Evolutionary conservation across 305 asterid species (phyloP).

Genomic region (Solanum aculeatissimum): DNA sequence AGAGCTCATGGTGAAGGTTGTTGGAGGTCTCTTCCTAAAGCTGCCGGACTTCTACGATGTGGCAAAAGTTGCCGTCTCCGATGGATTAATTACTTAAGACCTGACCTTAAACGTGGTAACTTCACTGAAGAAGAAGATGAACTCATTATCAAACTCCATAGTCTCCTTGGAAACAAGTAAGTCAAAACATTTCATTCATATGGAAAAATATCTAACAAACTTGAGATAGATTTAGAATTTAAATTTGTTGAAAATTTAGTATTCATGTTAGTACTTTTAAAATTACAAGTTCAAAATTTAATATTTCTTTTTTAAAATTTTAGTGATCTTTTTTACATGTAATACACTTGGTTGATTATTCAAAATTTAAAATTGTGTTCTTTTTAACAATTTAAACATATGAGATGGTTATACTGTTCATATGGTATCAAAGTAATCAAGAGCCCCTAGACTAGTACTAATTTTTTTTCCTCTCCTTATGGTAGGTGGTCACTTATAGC

Average conservation of each 20-base stretch:
- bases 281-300: background rate
- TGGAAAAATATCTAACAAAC: too few species aligned
- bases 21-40: slow-evolving; percentile 83
- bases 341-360: background rate
- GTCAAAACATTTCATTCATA: background rate
- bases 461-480: background rate
- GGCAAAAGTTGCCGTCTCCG: slow-evolving; percentile 85
- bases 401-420: too few species aligned
- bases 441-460: background rate
- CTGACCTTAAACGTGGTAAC: slow-evolving; percentile 90
- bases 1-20: slow-evolving; percentile 86
- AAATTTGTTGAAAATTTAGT: background rate
- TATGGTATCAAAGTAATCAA: background rate
- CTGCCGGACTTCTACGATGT: slow-evolving; percentile 86
- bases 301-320: background rate
- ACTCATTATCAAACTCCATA: slow-evolving; percentile 69
- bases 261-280: background rate
- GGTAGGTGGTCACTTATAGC: slow-evolving; percentile 79
- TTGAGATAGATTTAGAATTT: background rate
- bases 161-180: slow-evolving; percentile 81
- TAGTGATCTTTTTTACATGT: background rate
- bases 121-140: slow-evolving; percentile 72
- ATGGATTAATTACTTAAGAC: slow-evolving; percentile 78
- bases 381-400: too few species aligned
- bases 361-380: too few species aligned